Conservation (phyloP, 495 filamentous ascomycete species). For the Talaromyces liani region DNA sequence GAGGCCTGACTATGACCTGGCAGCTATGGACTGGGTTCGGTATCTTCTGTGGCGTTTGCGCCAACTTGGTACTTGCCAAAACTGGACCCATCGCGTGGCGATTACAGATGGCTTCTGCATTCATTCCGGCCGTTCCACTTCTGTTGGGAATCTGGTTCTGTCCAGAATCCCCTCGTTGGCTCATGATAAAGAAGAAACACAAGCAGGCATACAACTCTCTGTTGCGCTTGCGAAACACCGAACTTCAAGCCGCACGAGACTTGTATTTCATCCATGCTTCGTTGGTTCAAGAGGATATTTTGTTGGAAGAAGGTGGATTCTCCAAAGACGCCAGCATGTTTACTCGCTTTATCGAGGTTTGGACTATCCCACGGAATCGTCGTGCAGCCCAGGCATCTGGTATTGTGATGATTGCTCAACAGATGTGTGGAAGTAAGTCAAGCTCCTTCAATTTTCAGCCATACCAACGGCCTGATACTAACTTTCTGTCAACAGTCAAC, state of each 20-base stretch:
- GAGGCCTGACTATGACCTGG: conserved; percentile 79
- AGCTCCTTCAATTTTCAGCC: not conserved
- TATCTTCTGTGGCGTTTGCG: conserved; percentile 62
- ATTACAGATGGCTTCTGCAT: conserved; percentile 71
- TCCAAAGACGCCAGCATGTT: conserved; percentile 26
- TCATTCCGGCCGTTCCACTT: conserved; percentile 66
- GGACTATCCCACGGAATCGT: conserved; percentile 49
- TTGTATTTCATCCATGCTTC: conserved; percentile 67
- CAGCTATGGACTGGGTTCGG: conserved; percentile 83
- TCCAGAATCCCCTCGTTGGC: conserved; percentile 47
- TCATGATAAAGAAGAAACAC: conserved; percentile 56
- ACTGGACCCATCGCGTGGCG: conserved; percentile 59
- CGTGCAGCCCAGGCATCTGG: conserved; percentile 46
- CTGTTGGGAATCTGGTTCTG: conserved; percentile 61
- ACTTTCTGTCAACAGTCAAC: conserved; percentile 34
- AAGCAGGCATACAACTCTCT: conserved; percentile 57
- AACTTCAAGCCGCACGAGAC: conserved; percentile 67
- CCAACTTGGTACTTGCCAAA: conserved; percentile 60
- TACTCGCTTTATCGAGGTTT: conserved; percentile 45
- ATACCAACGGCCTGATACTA: conserved; percentile 3
- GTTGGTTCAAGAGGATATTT: conserved; percentile 28
- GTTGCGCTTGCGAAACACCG: conserved; percentile 50
- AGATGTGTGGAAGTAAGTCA: conserved; percentile 67
- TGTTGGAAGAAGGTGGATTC: conserved; percentile 21
- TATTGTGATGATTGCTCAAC: conserved; percentile 70